Conservation (phyloP, 805 yeast genomes). For the Sugiyamaella chiloensis region DNA sequence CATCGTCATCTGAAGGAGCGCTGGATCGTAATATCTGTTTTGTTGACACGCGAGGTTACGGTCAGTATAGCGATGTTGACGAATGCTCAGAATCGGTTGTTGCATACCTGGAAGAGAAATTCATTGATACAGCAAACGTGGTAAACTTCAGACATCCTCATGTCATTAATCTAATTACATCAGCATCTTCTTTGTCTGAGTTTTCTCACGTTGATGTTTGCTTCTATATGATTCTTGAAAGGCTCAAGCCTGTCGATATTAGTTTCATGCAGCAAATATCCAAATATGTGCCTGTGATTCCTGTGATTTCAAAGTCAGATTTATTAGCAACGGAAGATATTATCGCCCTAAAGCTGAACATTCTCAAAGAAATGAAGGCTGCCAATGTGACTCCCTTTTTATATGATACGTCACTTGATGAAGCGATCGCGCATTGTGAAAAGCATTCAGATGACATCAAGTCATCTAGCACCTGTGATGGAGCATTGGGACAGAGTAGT, state of each 20-base stretch:
- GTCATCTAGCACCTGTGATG: background rate
- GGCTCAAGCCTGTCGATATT: constrained; percentile 21
- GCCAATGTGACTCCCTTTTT: constrained; percentile 24
- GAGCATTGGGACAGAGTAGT: constrained; percentile 2
- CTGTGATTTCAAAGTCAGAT: constrained; percentile 25
- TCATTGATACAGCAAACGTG: constrained; percentile 21
- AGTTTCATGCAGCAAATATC: constrained; percentile 20
- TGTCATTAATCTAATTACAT: constrained; percentile 19
- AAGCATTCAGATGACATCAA: background rate
- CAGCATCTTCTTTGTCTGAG: constrained; percentile 23
- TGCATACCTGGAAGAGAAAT: constrained; percentile 25
- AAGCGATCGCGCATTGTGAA: constrained; percentile 15
- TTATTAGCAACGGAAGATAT: constrained; percentile 13
- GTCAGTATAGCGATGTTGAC: constrained; percentile 16
- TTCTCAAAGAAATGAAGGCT: constrained; percentile 17
- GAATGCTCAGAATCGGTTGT: constrained; percentile 18
- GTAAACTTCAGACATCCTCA: constrained; percentile 24
- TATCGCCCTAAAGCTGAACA: constrained; percentile 15
- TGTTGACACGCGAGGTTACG: constrained; percentile 25
- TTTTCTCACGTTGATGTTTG: constrained; percentile 27
- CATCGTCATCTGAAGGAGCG: constrained; percentile 17
- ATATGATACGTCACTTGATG: constrained; percentile 19
- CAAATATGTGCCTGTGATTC: constrained; percentile 24
- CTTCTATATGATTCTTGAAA: constrained; percentile 20
- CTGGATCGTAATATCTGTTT: constrained; percentile 26